Evolutionary conservation across 768 basidiomycete species (phyloP), one percentile per base, ranked within the genome.

Genomic region (Leucosporidium creatinivorum): DNA sequence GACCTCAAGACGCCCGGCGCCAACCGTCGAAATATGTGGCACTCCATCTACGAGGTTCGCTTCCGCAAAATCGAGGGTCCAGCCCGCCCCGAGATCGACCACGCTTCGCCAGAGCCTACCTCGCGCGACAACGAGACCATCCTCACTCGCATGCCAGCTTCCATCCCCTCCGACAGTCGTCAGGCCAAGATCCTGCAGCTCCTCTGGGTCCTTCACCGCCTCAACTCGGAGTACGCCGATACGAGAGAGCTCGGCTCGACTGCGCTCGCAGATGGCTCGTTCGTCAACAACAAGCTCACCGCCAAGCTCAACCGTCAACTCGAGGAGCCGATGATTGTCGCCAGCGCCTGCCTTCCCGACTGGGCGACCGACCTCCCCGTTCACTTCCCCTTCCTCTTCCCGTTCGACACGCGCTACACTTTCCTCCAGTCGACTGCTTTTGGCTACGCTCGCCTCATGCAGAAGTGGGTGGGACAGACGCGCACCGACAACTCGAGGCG

Each of bases 321-420:
- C 52, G 96, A 99, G 74, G 96, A 99, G 76, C 91, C 92, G 0
- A 96, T 98, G 92, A 96, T 99, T 70, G 93, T 99, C 54, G 96
- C 94, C 63, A 96, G 94, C 74, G 91, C 91, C 30, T 98, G 96
- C 79, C 80, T 98, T 6, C 96, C 96, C 9, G 93, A 96, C 75
- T 99, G 96, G 96, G 90, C 94, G 0, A 80, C 93, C 54, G 94
- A 98, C 77, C 83, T 99, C 9, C 93, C 93, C 2, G 91, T 91
- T 74, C 88, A 93, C 75, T 99, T 96, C 84, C 89, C 94, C 0
- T 99, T 99, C 86, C 84, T 99, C 15, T 98, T 99, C 84, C 96
- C 96, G 0, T 98, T 99, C 79, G 89, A 93, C 26, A 96, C 93
- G 18, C 90, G 96, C 39, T 98, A 93, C 80, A 89, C 89, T 73